Conservation (phyloP, 2,329 filamentous ascomycete genomes). For the Elsinoe batatas region DNA sequence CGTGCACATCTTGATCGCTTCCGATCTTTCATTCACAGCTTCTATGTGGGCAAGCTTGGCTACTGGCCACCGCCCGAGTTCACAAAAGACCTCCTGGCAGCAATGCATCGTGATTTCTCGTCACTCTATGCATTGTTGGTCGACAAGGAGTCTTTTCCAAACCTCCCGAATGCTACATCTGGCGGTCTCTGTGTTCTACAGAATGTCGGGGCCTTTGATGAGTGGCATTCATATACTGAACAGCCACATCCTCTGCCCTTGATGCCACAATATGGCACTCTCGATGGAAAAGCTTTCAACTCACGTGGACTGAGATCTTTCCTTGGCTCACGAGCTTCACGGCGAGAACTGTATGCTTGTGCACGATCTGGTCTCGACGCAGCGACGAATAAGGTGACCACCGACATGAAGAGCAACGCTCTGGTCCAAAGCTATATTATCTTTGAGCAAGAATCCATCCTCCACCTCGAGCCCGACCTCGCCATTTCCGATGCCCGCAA, state of each 20-base stretch:
- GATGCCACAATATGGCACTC: conserved; percentile 42
- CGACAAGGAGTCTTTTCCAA: conserved; percentile 40
- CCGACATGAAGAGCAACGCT: conserved; percentile 30
- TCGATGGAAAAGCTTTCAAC: conserved; percentile 22
- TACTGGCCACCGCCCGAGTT: conserved; percentile 60
- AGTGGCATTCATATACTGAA: conserved; percentile 47
- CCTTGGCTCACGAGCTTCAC: conserved; percentile 29
- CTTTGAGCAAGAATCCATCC: conserved; percentile 56
- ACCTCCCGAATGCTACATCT: conserved; percentile 37
- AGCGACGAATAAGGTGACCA: conserved; percentile 38
- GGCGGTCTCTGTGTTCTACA: conserved; percentile 64
- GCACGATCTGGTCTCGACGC: conserved; percentile 43
- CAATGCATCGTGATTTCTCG: conserved; percentile 60
- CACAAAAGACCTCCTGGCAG: conserved; percentile 47
- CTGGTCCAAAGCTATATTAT: conserved; percentile 59
- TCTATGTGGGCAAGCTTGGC: conserved; percentile 58
- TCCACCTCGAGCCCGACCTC: conserved; percentile 49
- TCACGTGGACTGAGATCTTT: conserved; percentile 29
- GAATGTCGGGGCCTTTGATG: conserved; percentile 57
- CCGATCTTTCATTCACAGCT: conserved; percentile 55
- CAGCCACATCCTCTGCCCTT: conserved; percentile 58
- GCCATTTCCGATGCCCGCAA: conserved; percentile 60
- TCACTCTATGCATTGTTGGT: conserved; percentile 62
- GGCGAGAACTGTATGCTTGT: conserved; percentile 40
- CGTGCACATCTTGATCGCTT: conserved; percentile 64